Conservation (phyloP, 306 rosid species). For the Fagus crenata region DNA sequence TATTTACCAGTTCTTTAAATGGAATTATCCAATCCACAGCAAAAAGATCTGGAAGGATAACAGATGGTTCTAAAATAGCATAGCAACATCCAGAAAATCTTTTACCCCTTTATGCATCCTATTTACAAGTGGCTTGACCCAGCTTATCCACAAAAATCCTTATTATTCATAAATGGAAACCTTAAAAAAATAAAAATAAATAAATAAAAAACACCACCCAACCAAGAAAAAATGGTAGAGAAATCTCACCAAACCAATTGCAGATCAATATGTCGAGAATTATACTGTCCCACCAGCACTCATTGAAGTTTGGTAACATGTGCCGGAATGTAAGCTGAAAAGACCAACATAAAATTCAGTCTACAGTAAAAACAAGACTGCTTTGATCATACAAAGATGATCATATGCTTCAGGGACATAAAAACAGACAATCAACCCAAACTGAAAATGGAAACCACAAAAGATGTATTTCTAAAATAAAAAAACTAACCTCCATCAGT, state of each 20-base stretch:
- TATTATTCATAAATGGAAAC: not conserved
- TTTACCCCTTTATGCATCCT: not conserved
- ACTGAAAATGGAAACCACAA: not conserved
- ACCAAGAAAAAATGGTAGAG: not conserved
- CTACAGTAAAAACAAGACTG: constrained; percentile 28
- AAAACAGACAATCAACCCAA: constrained; percentile 4
- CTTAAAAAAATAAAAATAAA: not conserved
- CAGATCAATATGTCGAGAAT: constrained; percentile 92
- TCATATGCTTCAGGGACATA: constrained; percentile 1
- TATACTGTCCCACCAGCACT: constrained; percentile 99
- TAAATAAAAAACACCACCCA: not conserved
- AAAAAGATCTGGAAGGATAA: not conserved
- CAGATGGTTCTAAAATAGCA: not conserved
- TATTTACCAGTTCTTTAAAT: constrained; percentile 1
- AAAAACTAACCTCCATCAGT: constrained; percentile 77
- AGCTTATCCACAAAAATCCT: not conserved
- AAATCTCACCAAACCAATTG: constrained; percentile 95
- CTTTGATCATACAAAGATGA: constrained; percentile 10
- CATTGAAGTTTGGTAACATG: constrained; percentile 96
- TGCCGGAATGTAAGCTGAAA: constrained; percentile 93
- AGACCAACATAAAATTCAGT: constrained; percentile 24
- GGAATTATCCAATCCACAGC: not conserved
- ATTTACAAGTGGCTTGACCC: constrained; percentile 1
- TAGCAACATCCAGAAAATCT: constrained; percentile 4
- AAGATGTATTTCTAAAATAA: constrained; percentile 14